These are phyloP conservation scores for Leccinum variicolor DNA, from an alignment of 768 basidiomycete species.

Conservation along the genomic window DNA sequence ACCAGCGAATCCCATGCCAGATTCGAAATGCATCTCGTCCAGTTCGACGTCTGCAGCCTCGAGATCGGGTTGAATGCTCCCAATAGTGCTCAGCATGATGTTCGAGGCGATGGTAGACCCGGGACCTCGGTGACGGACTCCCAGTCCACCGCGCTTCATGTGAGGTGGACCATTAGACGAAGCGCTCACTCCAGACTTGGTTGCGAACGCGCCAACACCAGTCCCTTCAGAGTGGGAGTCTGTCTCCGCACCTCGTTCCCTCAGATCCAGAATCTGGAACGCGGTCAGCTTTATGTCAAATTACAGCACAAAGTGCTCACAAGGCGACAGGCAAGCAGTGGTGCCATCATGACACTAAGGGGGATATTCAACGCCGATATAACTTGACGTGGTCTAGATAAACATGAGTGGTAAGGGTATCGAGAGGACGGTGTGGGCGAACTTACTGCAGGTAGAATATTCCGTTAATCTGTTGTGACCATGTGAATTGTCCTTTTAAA, in stretches of 20 bases:
- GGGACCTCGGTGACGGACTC: constrained; percentile 46
- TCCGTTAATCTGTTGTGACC: constrained; percentile 56
- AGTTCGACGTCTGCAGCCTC: constrained; percentile 55
- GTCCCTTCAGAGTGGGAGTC: constrained; percentile 73
- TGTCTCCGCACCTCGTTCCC: constrained; percentile 78
- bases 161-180: constrained; percentile 23
- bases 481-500: constrained; percentile 2
- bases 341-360: constrained; percentile 79
- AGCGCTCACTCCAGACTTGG: constrained; percentile 46
- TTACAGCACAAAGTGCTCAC: constrained; percentile 34
- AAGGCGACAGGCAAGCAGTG: constrained; percentile 75
- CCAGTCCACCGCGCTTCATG: constrained; percentile 35
- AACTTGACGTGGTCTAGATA: constrained; percentile 66
- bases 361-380: constrained; percentile 85
- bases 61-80: constrained; percentile 52
- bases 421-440: not conserved
- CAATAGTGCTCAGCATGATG: constrained; percentile 60
- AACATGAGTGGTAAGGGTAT: constrained; percentile 12
- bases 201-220: constrained; percentile 62
- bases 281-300: constrained; percentile 3
- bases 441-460: constrained; percentile 82
- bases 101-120: constrained; percentile 58
- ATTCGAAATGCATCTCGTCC: constrained; percentile 50
- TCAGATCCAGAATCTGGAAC: constrained; percentile 73
- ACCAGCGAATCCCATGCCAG: constrained; percentile 51